Evolutionary conservation across 805 yeast genomes (phyloP), one percentile per base, ranked within the genome.

Genomic region (Myxozyma geophila): DNA sequence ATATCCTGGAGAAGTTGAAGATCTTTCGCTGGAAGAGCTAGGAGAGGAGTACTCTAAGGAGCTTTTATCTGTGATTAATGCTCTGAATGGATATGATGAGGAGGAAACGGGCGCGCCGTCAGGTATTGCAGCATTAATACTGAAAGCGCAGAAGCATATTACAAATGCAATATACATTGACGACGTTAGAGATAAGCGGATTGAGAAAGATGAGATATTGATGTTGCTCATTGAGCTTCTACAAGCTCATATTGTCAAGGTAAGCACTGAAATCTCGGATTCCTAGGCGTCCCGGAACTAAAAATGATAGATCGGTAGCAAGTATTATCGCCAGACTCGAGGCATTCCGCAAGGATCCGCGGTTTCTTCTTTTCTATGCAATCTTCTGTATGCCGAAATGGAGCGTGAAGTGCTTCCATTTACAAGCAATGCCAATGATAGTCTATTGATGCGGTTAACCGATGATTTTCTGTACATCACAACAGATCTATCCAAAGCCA

Each of bases 261-360:
- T 62, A 46, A 21, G 50, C 28, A 28, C 17, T 39, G 37, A 2
- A 19, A 28, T 39, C 46, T 49, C 15, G 13, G 23, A 21, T 41
- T 17, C 15, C 8, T n/a, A 21, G 9, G 5, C 17, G 13, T n/a
- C 36, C 23, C 12, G 10, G 28, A 19, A 19, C 28, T 21, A n/a
- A 15, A 10, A 36, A 37, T 10, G 9, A 13, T 74, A 74, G 35
- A 73, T 82, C 1, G 76, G 77, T 3, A 70, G 74, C 0, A 66
- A 70, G 7, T 74, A 78, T 2, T 83, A 79, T 70, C 71, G 73
- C n/a, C 77, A 96, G 62, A 83, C 77, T 49, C 74, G 77, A 9
- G 98, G 98, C 0, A 80, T 93, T 0, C 92, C 87, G 59, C 98
- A 92, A 76, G 98, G 98, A 0, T 83, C 90, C 7, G 85, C 87